Base-by-base conservation (phyloP, 2,329 filamentous ascomycete species). In the Paramyrothecium roridum region DNA sequence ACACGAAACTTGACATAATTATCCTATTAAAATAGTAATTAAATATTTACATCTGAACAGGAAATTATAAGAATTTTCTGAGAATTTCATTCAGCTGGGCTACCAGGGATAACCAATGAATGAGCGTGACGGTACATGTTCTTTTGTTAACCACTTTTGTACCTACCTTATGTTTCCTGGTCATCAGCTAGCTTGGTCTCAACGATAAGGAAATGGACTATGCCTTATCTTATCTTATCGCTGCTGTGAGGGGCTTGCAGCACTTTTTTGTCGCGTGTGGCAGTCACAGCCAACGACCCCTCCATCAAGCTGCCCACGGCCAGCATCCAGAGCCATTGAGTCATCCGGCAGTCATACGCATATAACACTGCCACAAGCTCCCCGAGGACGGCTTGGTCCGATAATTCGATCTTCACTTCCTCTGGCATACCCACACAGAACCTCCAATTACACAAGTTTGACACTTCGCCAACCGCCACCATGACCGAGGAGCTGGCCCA, bases 401-500 rank as follows among this genome's bases (percentile, higher is more conserved):
- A 30, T 10, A 4, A 6, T 10, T 4, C 26, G 10, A 10, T 30
- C 26, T 30, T 30, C 26, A 6, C 26, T 30, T 30, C 37, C n/a
- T 19, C 16, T 19, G 7, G 7, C 37, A 8, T 43, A 56, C 52
- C 52, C 45, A 48, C 19, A 54, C 30, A 53, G 26, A 30, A 30
- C 26, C 26, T 10, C 26, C 26, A 30, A 30, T 30, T 30, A 10
- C 26, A 30, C 26, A 10, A 30, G 26, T 30, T 30, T 30, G 6
- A 30, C 26, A 4, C 26, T 43, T 43, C n/a, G 12, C 37, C 54
- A 50, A 52, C 53, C 26, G 22, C 50, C 30, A 70, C 53, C 63
- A 81, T 81, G 79, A 73, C 78, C 56, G 78, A 81, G 64, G 70
- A 73, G 58, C 67, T 80, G 37, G 68, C 71, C 26, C 79, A 81